Percentiles rank a stretch among this genome's conserved stretches.
These are phyloP conservation scores for Oemleria cerasiformis DNA, from an alignment of 306 rosid genomes.

Conservation along the genomic window DNA sequence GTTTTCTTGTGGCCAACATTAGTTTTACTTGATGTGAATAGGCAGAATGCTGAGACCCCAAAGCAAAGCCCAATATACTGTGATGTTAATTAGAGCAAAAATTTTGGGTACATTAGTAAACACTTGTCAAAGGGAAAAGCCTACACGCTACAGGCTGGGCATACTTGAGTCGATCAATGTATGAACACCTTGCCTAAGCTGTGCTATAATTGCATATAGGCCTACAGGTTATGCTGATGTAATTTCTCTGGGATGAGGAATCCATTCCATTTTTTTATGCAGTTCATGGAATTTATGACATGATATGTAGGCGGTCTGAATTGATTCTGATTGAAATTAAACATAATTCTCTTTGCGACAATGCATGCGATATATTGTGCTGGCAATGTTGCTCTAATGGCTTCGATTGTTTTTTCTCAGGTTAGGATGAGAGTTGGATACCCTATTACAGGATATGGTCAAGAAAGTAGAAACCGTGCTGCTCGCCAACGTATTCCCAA, in stretches of 20 bases:
- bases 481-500: slow-evolving; percentile 96
- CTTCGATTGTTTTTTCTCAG: slow-evolving; percentile 37
- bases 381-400: slow-evolving; percentile 8
- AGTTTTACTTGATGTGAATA: background rate
- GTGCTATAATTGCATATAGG: background rate
- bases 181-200: background rate
- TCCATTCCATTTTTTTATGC: background rate
- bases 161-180: background rate
- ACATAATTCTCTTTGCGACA: background rate
- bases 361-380: background rate
- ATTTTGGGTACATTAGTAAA: background rate
- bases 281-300: background rate
- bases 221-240: background rate
- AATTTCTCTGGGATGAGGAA: background rate
- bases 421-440: slow-evolving; percentile 86
- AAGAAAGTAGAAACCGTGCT: slow-evolving; percentile 97
- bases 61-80: background rate
- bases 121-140: background rate
- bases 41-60: background rate
- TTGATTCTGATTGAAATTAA: background rate
- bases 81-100: background rate
- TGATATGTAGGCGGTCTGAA: background rate
- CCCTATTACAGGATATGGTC: slow-evolving; percentile 98
- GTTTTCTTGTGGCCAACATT: background rate
- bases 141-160: background rate